A percentile compares a stretch with the other conserved stretches of the same genome.
These are phyloP conservation scores for Aegle marmelos DNA, from an alignment of 345 rosid genomes.

Conservation along the genomic window DNA sequence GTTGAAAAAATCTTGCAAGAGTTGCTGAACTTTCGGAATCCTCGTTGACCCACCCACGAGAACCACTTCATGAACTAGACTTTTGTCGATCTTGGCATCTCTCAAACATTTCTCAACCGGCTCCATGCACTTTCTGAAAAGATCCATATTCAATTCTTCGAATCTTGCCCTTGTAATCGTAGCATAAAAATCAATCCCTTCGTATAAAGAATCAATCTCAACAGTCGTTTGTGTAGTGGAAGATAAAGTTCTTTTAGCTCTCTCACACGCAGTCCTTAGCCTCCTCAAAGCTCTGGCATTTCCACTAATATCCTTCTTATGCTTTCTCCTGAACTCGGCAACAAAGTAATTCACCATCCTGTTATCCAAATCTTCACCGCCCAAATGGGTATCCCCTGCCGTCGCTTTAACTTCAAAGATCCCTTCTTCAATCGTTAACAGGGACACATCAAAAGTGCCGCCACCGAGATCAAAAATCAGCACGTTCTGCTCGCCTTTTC, in stretches of 20 bases:
- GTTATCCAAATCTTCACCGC: slow-evolving; percentile 31
- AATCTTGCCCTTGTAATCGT: no score
- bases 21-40: slow-evolving; percentile 46
- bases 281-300: slow-evolving; percentile 22
- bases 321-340: slow-evolving; percentile 22
- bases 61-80: slow-evolving; percentile 40
- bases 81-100: slow-evolving; percentile 36
- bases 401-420: slow-evolving; percentile 33
- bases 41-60: slow-evolving; percentile 47
- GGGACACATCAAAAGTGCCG: slow-evolving; percentile 22
- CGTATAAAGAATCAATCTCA: no score
- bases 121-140: slow-evolving; percentile 47
- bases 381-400: slow-evolving; percentile 33
- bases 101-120: slow-evolving; percentile 46
- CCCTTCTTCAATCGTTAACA: slow-evolving; percentile 28
- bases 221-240: no score
- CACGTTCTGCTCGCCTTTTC: slow-evolving; percentile 20
- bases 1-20: no score
- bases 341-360: slow-evolving; percentile 27
- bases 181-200: no score
- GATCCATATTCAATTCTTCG: slow-evolving; percentile 50
- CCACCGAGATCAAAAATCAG: slow-evolving; percentile 30
- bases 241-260: no score
- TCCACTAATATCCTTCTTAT: slow-evolving; percentile 24
- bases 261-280: no score